phyloP scores from a whole-genome alignment of 1,139 yeast genomes.

The Suhomyces wounanorum region DNA sequence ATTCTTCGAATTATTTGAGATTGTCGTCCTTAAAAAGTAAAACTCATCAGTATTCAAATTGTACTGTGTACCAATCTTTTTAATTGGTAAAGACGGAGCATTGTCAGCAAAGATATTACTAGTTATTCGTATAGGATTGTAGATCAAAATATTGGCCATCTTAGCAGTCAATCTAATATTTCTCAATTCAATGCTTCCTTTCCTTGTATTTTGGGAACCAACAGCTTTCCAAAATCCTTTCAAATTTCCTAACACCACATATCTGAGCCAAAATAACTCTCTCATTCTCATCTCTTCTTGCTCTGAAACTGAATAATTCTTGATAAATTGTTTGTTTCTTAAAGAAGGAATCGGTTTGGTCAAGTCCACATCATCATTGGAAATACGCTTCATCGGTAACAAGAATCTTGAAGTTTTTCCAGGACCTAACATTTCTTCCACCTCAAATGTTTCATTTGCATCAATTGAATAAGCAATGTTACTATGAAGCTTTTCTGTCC shows the following conservation, averaged over 20 bases:
- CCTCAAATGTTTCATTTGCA: conserved; percentile 19
- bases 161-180: conserved; percentile 59
- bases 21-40: conserved; percentile 48
- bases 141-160: conserved; percentile 53
- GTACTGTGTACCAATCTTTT: conserved; percentile 23
- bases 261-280: conserved; percentile 80
- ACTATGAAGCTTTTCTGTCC: conserved; percentile 50
- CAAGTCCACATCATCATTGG: conserved; percentile 45
- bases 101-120: conserved; percentile 16
- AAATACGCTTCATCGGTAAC: conserved; percentile 65
- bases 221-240: conserved; percentile 63
- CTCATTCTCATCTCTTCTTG: conserved; percentile 57
- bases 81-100: conserved; percentile 4
- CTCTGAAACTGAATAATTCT: conserved; percentile 57
- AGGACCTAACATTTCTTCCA: conserved; percentile 41
- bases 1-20: conserved; percentile 45
- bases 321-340: conserved; percentile 69
- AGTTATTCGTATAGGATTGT: conserved; percentile 27
- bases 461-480: conserved; percentile 22
- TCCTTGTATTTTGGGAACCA: conserved; percentile 23
- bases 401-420: conserved; percentile 61
- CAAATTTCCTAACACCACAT: conserved; percentile 57
- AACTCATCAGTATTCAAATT: conserved; percentile 46
- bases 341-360: conserved; percentile 70
- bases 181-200: conserved; percentile 67